These are phyloP conservation scores for Fusarium tanahbumbuense DNA, from an alignment of 2,329 filamentous ascomycete genomes.

Conservation along the genomic window DNA sequence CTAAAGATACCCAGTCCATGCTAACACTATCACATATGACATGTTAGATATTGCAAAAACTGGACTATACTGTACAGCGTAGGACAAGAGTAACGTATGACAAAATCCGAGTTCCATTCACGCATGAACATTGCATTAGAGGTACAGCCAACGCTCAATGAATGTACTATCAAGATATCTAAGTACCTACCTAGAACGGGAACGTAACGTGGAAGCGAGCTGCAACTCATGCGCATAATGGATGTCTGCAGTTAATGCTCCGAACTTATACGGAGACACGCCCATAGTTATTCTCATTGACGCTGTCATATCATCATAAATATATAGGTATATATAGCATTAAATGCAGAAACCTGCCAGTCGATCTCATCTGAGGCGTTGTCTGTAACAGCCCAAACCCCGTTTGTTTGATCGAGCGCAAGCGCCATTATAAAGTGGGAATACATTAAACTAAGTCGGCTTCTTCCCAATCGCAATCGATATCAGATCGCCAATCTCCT, in stretches of 20 bases:
- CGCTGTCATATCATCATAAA: neutral
- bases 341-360: neutral
- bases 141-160: neutral
- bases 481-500: neutral
- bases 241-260: neutral
- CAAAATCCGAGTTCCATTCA: neutral
- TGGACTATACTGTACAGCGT: neutral
- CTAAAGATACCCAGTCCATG: neutral
- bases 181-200: neutral
- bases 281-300: neutral
- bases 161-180: neutral
- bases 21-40: neutral
- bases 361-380: neutral
- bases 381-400: neutral
- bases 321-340: neutral
- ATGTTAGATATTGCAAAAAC: neutral
- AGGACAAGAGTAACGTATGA: neutral
- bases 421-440: neutral
- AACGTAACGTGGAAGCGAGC: neutral
- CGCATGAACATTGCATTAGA: neutral
- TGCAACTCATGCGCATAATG: neutral
- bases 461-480: neutral
- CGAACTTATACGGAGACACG: neutral
- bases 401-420: conserved; percentile 1
- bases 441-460: neutral